These are phyloP conservation scores for Parastagonospora nodorum DNA, from an alignment of 2,329 filamentous ascomycete genomes.

Conservation along the genomic window DNA sequence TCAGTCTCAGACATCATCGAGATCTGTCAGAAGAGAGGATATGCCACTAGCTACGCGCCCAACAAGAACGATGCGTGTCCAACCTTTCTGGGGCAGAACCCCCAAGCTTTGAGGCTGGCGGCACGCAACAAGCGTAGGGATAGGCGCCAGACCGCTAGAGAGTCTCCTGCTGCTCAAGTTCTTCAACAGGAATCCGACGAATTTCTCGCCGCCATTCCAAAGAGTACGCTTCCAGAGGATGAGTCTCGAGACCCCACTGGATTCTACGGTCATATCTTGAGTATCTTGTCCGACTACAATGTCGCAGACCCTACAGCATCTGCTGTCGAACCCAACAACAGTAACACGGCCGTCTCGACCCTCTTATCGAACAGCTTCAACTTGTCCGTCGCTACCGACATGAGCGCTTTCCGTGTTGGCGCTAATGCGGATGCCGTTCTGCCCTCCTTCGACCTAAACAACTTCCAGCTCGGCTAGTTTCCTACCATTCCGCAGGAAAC, in stretches of 20 bases:
- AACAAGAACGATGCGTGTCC: slow-evolving; percentile 11
- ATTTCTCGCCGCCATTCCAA: too few species aligned
- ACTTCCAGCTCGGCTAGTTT: too few species aligned
- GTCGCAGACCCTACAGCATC: too few species aligned
- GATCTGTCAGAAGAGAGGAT: slow-evolving; percentile 31
- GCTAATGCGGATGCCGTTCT: not conserved
- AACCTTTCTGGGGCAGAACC: slow-evolving; percentile 21
- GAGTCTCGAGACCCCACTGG: too few species aligned
- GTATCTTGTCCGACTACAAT: too few species aligned
- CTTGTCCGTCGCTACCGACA: not conserved
- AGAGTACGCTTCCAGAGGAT: too few species aligned
- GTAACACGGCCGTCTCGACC: too few species aligned
- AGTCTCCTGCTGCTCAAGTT: not conserved
- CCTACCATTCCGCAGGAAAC: too few species aligned
- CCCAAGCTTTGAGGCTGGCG: not conserved
- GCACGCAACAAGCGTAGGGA: slow-evolving; percentile 19
- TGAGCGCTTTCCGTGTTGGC: not conserved
- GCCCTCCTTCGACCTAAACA: not conserved
- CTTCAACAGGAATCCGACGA: too few species aligned
- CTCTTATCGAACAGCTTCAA: too few species aligned
- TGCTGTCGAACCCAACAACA: too few species aligned
- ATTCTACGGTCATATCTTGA: too few species aligned
- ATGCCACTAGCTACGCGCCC: slow-evolving; percentile 19
- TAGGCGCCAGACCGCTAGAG: slow-evolving; percentile 13
- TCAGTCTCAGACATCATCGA: slow-evolving; percentile 44